Evolutionary conservation across 768 basidiomycete genomes (phyloP).

Genomic region (Trametes cinnabarina): DNA sequence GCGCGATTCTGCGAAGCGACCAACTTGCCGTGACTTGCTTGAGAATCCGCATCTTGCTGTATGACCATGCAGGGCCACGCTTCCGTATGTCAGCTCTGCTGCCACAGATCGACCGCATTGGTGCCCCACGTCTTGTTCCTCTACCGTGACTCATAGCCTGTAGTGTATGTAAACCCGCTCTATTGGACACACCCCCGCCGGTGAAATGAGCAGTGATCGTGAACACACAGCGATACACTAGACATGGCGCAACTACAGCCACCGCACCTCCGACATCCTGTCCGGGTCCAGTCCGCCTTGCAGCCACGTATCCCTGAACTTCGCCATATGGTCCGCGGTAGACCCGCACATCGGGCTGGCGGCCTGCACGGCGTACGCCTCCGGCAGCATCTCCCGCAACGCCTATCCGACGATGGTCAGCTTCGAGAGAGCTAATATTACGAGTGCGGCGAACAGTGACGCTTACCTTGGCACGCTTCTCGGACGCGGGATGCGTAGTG

Average conservation of each 20-base stretch:
- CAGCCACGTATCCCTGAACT: constrained; percentile 21
- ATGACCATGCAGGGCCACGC: too few relatives aligned
- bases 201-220: too few relatives aligned
- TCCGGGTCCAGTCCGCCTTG: constrained; percentile 3
- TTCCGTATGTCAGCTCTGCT: too few relatives aligned
- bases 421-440: background rate
- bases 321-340: constrained; percentile 19
- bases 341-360: constrained; percentile 54
- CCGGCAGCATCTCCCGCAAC: constrained; percentile 53
- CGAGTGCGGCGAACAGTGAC: background rate
- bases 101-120: too few relatives aligned
- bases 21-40: background rate
- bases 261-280: constrained; percentile 14
- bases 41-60: background rate
- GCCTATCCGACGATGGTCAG: constrained; percentile 13
- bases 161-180: too few relatives aligned
- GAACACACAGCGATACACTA: background rate
- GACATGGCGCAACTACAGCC: background rate
- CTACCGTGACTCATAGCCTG: too few relatives aligned
- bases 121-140: too few relatives aligned
- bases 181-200: too few relatives aligned
- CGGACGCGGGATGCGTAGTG: constrained; percentile 76
- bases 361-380: constrained; percentile 53
- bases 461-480: constrained; percentile 68
- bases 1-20: background rate